Evolutionary conservation across 2,329 filamentous ascomycete species (phyloP).

Genomic region (Pseudopithomyces chartarum): DNA sequence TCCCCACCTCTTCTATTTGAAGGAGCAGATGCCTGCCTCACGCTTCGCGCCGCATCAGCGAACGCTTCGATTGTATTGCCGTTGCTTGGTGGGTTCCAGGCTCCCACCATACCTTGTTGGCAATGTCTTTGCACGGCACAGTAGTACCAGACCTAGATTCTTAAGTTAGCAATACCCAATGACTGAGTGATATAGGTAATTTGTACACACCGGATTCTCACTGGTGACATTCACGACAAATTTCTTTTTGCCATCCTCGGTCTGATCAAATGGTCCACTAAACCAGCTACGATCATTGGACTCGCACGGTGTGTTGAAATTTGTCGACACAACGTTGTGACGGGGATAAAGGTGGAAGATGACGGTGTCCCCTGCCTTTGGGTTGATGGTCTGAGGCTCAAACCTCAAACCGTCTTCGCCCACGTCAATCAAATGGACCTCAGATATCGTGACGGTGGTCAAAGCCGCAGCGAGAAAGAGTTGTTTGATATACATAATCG

Average conservation of each 20-base stretch:
- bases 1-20: conserved; percentile 17
- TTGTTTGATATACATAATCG: not conserved
- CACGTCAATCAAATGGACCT: conserved; percentile 8
- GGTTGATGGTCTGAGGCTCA: conserved; percentile 5
- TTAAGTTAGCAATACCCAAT: not conserved
- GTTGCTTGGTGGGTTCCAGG: conserved; percentile 18
- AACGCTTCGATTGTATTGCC: conserved; percentile 12
- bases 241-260: conserved; percentile 23
- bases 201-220: conserved; percentile 17
- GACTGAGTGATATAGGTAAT: not conserved
- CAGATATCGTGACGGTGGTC: not conserved
- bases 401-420: conserved; percentile 10
- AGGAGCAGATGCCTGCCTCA: conserved; percentile 1
- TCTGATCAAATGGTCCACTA: conserved; percentile 23
- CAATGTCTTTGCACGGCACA: conserved; percentile 28
- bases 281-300: conserved; percentile 20
- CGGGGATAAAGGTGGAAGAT: conserved; percentile 11
- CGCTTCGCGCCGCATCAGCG: conserved; percentile 3
- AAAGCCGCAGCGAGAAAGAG: not conserved
- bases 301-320: conserved; percentile 6
- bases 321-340: conserved; percentile 10
- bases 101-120: conserved; percentile 30
- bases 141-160: conserved; percentile 22
- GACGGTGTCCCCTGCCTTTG: conserved; percentile 11
- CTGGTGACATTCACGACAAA: conserved; percentile 31